These are phyloP conservation scores for Tetraselmis striata DNA, from an alignment of 139 green algal species.

Conservation along the genomic window DNA sequence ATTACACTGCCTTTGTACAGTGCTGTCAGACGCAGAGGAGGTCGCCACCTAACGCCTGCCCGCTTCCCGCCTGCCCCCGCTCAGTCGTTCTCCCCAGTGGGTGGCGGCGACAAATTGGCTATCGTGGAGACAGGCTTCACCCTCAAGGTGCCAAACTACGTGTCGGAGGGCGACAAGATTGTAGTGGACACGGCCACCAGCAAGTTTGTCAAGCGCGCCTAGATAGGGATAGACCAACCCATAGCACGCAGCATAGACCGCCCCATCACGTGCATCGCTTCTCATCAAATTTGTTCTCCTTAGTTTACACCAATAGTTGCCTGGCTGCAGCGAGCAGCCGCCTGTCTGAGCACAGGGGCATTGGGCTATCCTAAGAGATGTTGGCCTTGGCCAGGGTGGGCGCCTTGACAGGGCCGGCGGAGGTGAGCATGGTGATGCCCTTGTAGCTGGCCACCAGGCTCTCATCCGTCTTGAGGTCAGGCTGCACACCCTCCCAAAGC, in stretches of 20 bases:
- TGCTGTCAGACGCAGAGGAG: no score
- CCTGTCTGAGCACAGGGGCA: no score
- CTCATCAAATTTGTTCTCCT: no score
- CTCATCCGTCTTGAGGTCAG: conserved; percentile 46
- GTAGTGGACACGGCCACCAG: background rate
- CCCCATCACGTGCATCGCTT: no score
- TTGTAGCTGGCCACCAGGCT: conserved; percentile 38
- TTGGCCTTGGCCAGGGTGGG: conserved; percentile 35
- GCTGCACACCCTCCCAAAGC: conserved; percentile 66
- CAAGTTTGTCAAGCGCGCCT: background rate
- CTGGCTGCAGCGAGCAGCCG: no score
- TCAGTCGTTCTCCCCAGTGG: no score
- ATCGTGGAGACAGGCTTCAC: background rate
- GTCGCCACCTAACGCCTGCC: no score
- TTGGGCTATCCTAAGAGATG: conserved; percentile 44
- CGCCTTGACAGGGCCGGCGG: conserved; percentile 43
- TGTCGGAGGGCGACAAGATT: background rate
- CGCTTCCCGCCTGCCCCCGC: no score
- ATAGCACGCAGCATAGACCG: no score
- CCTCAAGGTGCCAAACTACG: background rate
- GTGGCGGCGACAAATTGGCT: background rate
- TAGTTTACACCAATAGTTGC: no score
- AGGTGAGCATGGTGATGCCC: conserved; percentile 53
- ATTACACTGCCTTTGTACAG: no score
- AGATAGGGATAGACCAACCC: no score